Evolutionary conservation across 768 basidiomycete species (phyloP).

Genomic region (Tephrocybe rancida): DNA sequence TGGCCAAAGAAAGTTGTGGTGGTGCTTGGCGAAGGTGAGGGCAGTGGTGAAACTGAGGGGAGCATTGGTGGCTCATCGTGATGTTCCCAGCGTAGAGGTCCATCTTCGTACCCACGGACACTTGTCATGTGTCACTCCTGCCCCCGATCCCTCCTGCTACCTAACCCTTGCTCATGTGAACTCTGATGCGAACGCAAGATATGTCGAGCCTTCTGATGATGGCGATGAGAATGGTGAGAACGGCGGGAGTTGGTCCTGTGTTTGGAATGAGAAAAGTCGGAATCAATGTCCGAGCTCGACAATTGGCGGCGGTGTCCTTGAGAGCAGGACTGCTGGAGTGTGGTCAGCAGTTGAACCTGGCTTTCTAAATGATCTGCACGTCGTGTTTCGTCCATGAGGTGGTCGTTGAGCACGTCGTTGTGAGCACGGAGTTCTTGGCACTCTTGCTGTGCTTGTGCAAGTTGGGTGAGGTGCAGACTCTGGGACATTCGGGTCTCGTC

Average conservation of each 20-base stretch:
- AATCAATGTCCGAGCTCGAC: not conserved
- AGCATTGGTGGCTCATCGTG: too few species aligned
- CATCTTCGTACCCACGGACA: too few species aligned
- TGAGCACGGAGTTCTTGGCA: conserved; percentile 1
- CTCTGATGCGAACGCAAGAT: not conserved
- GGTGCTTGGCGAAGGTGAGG: too few species aligned
- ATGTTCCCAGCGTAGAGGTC: too few species aligned
- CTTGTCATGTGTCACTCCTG: too few species aligned
- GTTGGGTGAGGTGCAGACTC: conserved; percentile 9
- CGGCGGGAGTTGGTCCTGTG: not conserved
- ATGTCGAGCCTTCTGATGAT: not conserved
- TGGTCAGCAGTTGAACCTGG: conserved; percentile 4
- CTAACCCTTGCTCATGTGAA: too few species aligned
- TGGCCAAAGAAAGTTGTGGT: too few species aligned
- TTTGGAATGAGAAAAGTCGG: too few species aligned
- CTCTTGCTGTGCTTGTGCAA: conserved; percentile 6
- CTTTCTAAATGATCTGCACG: conserved; percentile 16
- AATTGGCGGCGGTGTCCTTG: not conserved
- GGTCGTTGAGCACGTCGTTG: not conserved
- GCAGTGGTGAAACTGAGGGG: too few species aligned
- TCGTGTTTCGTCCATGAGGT: not conserved
- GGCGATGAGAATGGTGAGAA: not conserved
- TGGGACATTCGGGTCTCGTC: conserved; percentile 9
- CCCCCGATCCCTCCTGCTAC: too few species aligned
- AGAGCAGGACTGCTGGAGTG: conserved; percentile 2